Evolutionary conservation across 106 monocot genomes (phyloP).

Genomic region (Posidonia australis): DNA sequence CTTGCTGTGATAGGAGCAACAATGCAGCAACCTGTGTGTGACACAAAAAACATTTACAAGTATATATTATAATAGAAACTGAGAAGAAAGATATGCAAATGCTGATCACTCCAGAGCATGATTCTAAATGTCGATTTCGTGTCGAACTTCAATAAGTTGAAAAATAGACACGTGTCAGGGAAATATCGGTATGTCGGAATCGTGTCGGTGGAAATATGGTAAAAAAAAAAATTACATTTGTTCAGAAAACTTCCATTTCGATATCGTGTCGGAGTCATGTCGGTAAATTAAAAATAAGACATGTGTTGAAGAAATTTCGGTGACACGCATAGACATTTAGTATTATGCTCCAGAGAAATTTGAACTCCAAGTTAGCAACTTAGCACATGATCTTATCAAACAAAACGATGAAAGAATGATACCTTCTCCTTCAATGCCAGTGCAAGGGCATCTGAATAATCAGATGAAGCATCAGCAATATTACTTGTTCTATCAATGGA

Average conservation of each 20-base stretch:
- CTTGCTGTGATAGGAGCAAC: slow-evolving; percentile 88
- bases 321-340: too few species aligned
- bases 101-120: neutral
- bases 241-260: too few species aligned
- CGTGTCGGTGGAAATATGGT: too few species aligned
- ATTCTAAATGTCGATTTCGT: too few species aligned
- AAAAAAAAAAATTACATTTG: too few species aligned
- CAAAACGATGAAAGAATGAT: neutral
- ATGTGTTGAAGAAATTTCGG: too few species aligned
- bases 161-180: too few species aligned
- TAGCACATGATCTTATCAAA: neutral
- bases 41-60: slow-evolving; percentile 4
- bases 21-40: slow-evolving; percentile 56
- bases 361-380: too few species aligned
- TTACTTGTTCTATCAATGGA: neutral
- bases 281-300: too few species aligned
- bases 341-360: too few species aligned
- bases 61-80: neutral
- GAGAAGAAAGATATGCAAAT: neutral
- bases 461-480: slow-evolving; percentile 12
- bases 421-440: slow-evolving; percentile 96
- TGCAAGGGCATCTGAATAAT: slow-evolving; percentile 47
- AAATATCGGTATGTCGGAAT: too few species aligned
- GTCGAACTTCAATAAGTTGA: neutral
- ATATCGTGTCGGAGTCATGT: too few species aligned